Conservation (phyloP, 257 asterid genomes). For the Anisodus acutangulus region DNA sequence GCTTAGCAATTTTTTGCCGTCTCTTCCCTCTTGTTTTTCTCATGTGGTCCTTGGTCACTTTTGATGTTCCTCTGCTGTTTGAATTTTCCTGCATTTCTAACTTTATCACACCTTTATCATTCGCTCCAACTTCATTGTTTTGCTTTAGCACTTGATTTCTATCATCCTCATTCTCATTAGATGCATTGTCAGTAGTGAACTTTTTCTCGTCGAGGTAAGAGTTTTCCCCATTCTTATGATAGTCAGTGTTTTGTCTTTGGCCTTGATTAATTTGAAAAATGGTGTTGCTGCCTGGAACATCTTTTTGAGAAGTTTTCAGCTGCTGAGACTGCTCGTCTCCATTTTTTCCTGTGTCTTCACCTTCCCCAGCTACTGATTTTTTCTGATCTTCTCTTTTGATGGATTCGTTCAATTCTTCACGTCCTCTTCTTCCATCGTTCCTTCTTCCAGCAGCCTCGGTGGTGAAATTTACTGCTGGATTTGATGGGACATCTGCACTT, state of each 20-base stretch:
- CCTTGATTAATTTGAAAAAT: background rate
- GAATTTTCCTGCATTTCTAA: slow-evolving; percentile 40
- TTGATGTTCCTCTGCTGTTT: slow-evolving; percentile 24
- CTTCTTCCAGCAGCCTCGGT: slow-evolving; percentile 6
- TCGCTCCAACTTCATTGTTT: slow-evolving; percentile 18
- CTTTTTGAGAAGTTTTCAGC: slow-evolving; percentile 32
- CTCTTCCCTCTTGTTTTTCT: slow-evolving; percentile 50
- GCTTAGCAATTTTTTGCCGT: slow-evolving; percentile 38
- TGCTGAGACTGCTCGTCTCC: slow-evolving; percentile 31
- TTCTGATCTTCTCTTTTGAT: slow-evolving; percentile 19
- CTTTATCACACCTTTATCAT: slow-evolving; percentile 35
- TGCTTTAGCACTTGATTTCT: slow-evolving; percentile 25
- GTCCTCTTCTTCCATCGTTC: background rate
- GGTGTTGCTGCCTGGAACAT: slow-evolving; percentile 18
- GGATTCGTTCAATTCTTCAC: slow-evolving; percentile 15
- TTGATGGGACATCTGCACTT: slow-evolving; percentile 41
- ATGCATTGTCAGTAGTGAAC: background rate
- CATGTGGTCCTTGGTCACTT: slow-evolving; percentile 9
- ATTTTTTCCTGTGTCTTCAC: slow-evolving; percentile 24
- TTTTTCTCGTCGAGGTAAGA: slow-evolving; percentile 25
- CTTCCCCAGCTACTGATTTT: slow-evolving; percentile 23
- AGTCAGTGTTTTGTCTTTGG: slow-evolving; percentile 7
- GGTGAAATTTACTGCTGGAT: slow-evolving; percentile 30
- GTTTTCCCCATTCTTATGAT: slow-evolving; percentile 22
- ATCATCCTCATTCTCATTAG: slow-evolving; percentile 24